A percentile compares a stretch with the other conserved stretches of the same genome.
These are phyloP conservation scores for Stropharia rugosoannulata DNA, from an alignment of 768 basidiomycete species.

Conservation along the genomic window DNA sequence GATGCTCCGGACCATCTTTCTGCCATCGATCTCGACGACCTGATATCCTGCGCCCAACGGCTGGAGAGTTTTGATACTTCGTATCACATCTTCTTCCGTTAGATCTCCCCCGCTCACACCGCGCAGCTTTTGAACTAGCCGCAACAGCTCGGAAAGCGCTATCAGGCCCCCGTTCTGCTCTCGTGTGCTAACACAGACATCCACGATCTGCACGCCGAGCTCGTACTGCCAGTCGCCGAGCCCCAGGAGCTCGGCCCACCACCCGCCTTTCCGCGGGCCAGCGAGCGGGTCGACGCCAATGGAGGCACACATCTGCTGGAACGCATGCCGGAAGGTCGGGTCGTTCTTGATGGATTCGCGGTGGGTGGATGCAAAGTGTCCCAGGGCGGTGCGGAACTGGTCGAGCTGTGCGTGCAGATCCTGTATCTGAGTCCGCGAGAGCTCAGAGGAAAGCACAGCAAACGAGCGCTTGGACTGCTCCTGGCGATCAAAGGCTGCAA, in stretches of 20 bases:
- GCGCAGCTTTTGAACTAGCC: constrained; percentile 75
- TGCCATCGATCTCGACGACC: constrained; percentile 70
- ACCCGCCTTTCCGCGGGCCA: constrained; percentile 80
- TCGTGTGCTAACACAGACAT: constrained; percentile 85
- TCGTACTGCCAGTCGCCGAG: constrained; percentile 96
- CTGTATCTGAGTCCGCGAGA: constrained; percentile 76
- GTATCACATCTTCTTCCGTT: constrained; percentile 81
- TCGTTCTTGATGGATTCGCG: constrained; percentile 81
- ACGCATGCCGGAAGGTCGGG: constrained; percentile 86
- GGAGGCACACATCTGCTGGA: constrained; percentile 93
- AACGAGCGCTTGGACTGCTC: constrained; percentile 80
- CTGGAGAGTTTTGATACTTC: constrained; percentile 83
- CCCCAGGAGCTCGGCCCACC: constrained; percentile 89
- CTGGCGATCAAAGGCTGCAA: constrained; percentile 90
- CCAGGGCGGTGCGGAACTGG: constrained; percentile 80
- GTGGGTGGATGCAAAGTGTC: constrained; percentile 80
- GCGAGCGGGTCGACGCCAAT: constrained; percentile 95
- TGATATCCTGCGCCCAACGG: constrained; percentile 93
- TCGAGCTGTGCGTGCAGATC: constrained; percentile 79
- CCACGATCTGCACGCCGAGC: constrained; percentile 93
- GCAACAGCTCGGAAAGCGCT: constrained; percentile 80
- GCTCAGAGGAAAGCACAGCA: constrained; percentile 73
- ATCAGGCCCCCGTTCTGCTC: constrained; percentile 93
- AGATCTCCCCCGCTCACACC: constrained; percentile 67
- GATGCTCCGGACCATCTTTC: constrained; percentile 85